Evolutionary conservation across 306 rosid species (phyloP).

Genomic region (Mimosa bimucronata): DNA sequence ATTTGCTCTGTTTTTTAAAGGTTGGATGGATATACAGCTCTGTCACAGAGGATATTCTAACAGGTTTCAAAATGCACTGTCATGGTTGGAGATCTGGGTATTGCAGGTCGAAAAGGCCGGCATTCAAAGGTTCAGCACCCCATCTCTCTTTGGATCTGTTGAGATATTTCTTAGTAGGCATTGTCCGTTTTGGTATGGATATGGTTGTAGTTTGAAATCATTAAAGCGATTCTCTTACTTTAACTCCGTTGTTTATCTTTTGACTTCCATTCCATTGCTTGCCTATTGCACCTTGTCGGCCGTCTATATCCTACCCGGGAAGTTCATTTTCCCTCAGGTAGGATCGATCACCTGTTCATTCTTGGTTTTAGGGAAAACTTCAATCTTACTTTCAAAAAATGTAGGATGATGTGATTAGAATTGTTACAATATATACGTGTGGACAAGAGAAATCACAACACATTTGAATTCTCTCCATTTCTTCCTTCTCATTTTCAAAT

Average conservation of each 20-base stretch:
- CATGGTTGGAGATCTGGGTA: conserved; percentile 97
- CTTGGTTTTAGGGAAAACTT: not conserved
- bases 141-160: conserved; percentile 84
- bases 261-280: conserved; percentile 82
- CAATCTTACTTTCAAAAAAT: not conserved
- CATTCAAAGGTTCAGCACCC: conserved; percentile 98
- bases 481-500: not conserved
- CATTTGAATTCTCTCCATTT: not conserved
- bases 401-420: not conserved
- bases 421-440: not conserved
- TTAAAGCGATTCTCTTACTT: conserved; percentile 90
- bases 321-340: conserved; percentile 91
- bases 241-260: conserved; percentile 87
- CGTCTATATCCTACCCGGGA: conserved; percentile 86
- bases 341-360: conserved; percentile 13
- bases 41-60: conserved; percentile 89
- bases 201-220: conserved; percentile 85
- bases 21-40: conserved; percentile 99
- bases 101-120: conserved; percentile 88
- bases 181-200: conserved; percentile 94
- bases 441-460: not conserved
- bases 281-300: conserved; percentile 88
- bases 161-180: conserved; percentile 85
- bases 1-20: conserved; percentile 48
- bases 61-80: conserved; percentile 96